Base-by-base conservation (phyloP, 1,284 basidiomycete species). In the Meripilus lineatus region DNA sequence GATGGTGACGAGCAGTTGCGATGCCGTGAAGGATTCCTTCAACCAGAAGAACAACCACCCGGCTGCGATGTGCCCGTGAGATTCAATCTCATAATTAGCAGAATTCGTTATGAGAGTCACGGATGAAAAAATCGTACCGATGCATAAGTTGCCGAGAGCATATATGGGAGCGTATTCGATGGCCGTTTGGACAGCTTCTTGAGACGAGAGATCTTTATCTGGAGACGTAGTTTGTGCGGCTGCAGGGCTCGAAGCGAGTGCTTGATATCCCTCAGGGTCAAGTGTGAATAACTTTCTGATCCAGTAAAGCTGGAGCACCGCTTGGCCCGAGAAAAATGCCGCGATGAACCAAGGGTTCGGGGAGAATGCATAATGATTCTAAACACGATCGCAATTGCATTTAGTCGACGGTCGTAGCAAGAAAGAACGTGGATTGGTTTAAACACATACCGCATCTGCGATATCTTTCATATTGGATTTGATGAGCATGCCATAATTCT, bases 341-440 rank as follows among this genome's bases (percentile, higher is more conserved):
- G 56, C 61, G 37, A 67, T 63, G 52, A 66, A 64, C 50, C 50
- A 56, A 0, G 62, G 60, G 46, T 64, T 59, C 18, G 63, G 61
- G 1, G 64, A 67, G 50, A 63, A 65, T 2, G 63, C 65, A 25
- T 59, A 66, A 39, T 66, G 63, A 42, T 66, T 63, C 64, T 67
- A 37, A 11, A 8, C 13, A 32, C 11, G 14, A 21, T 8, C 11
- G 32, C 14, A 20, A 22, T 26, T 3, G 13, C 17, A 28, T 3
- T n/a, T 10, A 30, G n/a, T 30, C n/a, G 10, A 8, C 28, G 10
- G n/a, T 3, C 3, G 42, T 22, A 20, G 5, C 6, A 2, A n/a
- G 28, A 18, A 22, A 18, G 15, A 14, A 23, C 38, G 13, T 39
- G n/a, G 20, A 26, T 33, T n/a, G n/a, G n/a, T n/a, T n/a, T n/a